These are phyloP conservation scores for Geum urbanum DNA, from an alignment of 306 rosid genomes.

Conservation along the genomic window DNA sequence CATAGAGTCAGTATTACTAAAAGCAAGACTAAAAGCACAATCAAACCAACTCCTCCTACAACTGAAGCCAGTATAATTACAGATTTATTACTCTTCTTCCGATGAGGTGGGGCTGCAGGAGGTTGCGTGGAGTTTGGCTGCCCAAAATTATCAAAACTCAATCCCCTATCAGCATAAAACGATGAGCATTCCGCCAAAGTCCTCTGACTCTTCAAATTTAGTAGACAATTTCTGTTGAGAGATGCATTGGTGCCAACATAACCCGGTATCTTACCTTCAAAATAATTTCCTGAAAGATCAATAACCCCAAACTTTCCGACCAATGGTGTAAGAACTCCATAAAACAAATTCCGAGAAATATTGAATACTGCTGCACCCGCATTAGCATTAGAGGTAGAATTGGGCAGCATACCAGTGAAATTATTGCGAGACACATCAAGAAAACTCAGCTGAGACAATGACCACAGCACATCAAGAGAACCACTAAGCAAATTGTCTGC, in stretches of 20 bases:
- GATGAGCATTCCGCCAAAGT: constrained; percentile 45
- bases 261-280: constrained; percentile 59
- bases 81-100: constrained; percentile 52
- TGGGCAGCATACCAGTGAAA: constrained; percentile 60
- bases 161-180: constrained; percentile 63
- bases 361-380: constrained; percentile 37
- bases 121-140: constrained; percentile 39
- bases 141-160: constrained; percentile 62
- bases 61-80: constrained; percentile 63
- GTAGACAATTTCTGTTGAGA: constrained; percentile 62
- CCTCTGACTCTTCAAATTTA: constrained; percentile 52
- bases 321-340: constrained; percentile 52
- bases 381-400: constrained; percentile 42
- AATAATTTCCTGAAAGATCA: constrained; percentile 71
- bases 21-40: constrained; percentile 39
- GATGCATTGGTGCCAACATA: constrained; percentile 40
- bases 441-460: constrained; percentile 50
- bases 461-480: constrained; percentile 57
- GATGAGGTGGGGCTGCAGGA: constrained; percentile 23
- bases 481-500: constrained; percentile 42
- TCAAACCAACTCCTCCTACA: constrained; percentile 63
- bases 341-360: constrained; percentile 61
- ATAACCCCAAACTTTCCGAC: constrained; percentile 50
- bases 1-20: constrained; percentile 35
- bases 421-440: constrained; percentile 67